phyloP scores from a whole-genome alignment of 371 early-diverging fungal species.

The Vairimorpha necatrix region DNA sequence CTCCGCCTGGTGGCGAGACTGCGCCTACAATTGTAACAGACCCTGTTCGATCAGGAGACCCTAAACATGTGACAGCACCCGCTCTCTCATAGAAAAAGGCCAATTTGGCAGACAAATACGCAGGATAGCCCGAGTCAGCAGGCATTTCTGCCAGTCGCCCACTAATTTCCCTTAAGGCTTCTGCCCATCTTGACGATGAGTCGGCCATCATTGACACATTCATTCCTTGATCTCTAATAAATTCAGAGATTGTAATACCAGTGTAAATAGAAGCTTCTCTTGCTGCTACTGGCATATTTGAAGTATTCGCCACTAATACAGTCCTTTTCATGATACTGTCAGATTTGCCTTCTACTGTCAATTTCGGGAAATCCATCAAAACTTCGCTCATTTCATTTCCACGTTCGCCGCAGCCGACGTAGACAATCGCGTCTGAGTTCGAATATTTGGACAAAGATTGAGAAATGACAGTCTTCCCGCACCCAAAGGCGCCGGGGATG shows the following conservation, averaged over 20 bases:
- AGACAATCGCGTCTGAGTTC: slow-evolving; percentile 98
- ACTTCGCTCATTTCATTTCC: slow-evolving; percentile 99
- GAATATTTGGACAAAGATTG: slow-evolving; percentile 98
- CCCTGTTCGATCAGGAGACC: slow-evolving; percentile 85
- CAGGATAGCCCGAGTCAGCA: slow-evolving; percentile 98
- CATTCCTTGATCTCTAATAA: slow-evolving; percentile 99
- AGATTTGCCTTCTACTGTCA: slow-evolving; percentile 79
- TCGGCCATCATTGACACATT: slow-evolving; percentile 99
- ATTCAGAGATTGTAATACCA: slow-evolving; percentile 99
- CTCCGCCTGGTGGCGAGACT: slow-evolving; percentile 97
- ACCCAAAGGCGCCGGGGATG: slow-evolving; percentile 99
- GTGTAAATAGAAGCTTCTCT: slow-evolving; percentile 99
- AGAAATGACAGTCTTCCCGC: slow-evolving; percentile 99
- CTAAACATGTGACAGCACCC: slow-evolving; percentile 86
- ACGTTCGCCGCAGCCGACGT: slow-evolving; percentile 98
- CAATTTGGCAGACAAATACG: slow-evolving; percentile 94
- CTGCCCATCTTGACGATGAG: slow-evolving; percentile 99
- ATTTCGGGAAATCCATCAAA: slow-evolving; percentile 94
- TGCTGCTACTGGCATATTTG: slow-evolving; percentile 99
- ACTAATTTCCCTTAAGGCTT: slow-evolving; percentile 98
- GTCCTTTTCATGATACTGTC: slow-evolving; percentile 97
- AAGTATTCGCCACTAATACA: slow-evolving; percentile 97
- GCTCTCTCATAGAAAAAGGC: slow-evolving; percentile 99
- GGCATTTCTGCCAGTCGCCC: slow-evolving; percentile 99
- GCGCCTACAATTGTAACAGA: slow-evolving; percentile 97